These are phyloP conservation scores for Astragalus membranaceus DNA, from an alignment of 306 rosid species.

Conservation along the genomic window DNA sequence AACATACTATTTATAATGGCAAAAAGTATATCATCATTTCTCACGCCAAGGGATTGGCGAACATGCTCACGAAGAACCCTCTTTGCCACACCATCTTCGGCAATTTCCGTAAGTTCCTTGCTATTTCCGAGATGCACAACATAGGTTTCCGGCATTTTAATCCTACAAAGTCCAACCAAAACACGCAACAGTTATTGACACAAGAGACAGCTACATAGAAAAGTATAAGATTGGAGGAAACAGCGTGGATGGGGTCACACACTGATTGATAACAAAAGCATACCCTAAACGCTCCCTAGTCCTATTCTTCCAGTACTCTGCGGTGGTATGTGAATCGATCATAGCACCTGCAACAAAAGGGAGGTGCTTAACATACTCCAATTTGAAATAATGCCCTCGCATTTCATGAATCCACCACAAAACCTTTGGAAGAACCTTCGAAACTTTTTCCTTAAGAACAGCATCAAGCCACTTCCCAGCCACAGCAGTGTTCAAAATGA, in stretches of 20 bases:
- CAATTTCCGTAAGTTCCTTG: constrained; percentile 92
- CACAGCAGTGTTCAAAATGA: constrained; percentile 89
- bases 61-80: constrained; percentile 93
- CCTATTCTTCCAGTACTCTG: constrained; percentile 88
- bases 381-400: constrained; percentile 96
- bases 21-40: constrained; percentile 82
- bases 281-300: constrained; percentile 77
- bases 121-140: constrained; percentile 99
- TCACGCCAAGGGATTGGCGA: constrained; percentile 80
- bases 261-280: neutral
- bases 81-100: constrained; percentile 80
- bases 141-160: constrained; percentile 80
- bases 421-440: constrained; percentile 80
- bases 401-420: constrained; percentile 99
- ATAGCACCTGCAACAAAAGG: constrained; percentile 98
- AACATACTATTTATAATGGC: constrained; percentile 90
- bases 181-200: neutral
- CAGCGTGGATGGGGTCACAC: neutral
- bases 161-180: constrained; percentile 34
- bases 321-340: constrained; percentile 92
- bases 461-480: constrained; percentile 98
- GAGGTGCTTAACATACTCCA: constrained; percentile 98
- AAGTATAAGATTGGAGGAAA: neutral
- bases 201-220: neutral
- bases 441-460: constrained; percentile 70